Conservation (phyloP, 176 grass and related monocot species). For the Oryza coarctata region DNA sequence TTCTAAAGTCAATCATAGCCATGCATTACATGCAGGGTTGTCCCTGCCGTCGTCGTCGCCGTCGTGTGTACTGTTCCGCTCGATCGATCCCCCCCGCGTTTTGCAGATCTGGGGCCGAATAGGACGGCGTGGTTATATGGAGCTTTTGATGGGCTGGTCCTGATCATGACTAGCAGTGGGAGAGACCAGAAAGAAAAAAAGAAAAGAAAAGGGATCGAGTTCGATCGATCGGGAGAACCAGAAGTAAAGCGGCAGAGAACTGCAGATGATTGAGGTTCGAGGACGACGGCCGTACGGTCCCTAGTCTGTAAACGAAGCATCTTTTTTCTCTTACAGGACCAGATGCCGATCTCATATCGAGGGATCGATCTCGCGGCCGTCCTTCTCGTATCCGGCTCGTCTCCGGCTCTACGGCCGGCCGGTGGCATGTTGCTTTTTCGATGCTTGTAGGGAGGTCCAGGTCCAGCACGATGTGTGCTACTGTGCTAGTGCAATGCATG, state of each 20-base stretch:
- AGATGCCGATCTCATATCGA: constrained; percentile 6
- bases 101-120: not conserved
- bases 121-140: not conserved
- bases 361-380: constrained; percentile 9
- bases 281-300: constrained; percentile 1
- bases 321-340: constrained; percentile 11
- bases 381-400: constrained; percentile 24
- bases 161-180: not conserved
- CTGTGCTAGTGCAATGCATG: not conserved
- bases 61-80: not conserved
- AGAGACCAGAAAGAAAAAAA: not conserved
- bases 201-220: not conserved
- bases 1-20: constrained; percentile 13
- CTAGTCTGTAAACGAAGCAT: not conserved
- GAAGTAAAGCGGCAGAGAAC: not conserved
- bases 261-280: not conserved
- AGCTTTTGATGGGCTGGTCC: not conserved
- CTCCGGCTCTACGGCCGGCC: not conserved
- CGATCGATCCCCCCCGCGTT: not conserved
- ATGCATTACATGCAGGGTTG: not conserved
- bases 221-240: not conserved
- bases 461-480: not conserved
- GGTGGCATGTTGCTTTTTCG: constrained; percentile 18
- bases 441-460: not conserved
- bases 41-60: not conserved